A percentile compares a stretch with the other conserved stretches of the same genome.
These are phyloP conservation scores for Chytriomyces sp. DNA, from an alignment of 192 early-diverging fungal species.

Conservation along the genomic window DNA sequence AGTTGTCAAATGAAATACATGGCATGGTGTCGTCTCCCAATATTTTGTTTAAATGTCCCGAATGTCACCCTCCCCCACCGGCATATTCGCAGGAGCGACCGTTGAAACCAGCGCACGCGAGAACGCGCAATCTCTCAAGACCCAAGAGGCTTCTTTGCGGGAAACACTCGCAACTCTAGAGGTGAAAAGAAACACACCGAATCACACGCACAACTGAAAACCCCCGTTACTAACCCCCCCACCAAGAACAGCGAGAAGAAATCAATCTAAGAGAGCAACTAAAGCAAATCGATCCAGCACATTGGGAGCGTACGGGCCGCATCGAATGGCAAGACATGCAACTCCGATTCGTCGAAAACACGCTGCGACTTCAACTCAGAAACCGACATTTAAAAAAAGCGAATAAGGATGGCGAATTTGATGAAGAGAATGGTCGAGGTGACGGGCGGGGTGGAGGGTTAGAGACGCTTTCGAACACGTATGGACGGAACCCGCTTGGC, in stretches of 20 bases:
- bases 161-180: background rate
- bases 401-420: background rate
- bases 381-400: background rate
- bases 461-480: background rate
- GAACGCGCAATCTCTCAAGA: no score
- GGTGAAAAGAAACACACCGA: background rate
- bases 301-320: slow-evolving; percentile 3
- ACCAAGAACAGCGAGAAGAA: slow-evolving; percentile 9
- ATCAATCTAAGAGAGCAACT: slow-evolving; percentile 5
- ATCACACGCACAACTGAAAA: background rate
- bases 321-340: slow-evolving; percentile 18
- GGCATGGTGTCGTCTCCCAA: background rate
- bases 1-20: background rate
- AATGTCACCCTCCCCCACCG: background rate
- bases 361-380: background rate
- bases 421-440: background rate
- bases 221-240: background rate
- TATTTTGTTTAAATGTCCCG: background rate
- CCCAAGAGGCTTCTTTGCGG: no score
- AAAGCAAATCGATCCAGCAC: background rate
- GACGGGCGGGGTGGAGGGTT: background rate
- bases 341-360: background rate
- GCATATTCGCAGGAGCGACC: no score
- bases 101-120: no score
- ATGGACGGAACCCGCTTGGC: background rate